Conservation (phyloP, 768 basidiomycete species). For the Podaxis pistillaris region DNA sequence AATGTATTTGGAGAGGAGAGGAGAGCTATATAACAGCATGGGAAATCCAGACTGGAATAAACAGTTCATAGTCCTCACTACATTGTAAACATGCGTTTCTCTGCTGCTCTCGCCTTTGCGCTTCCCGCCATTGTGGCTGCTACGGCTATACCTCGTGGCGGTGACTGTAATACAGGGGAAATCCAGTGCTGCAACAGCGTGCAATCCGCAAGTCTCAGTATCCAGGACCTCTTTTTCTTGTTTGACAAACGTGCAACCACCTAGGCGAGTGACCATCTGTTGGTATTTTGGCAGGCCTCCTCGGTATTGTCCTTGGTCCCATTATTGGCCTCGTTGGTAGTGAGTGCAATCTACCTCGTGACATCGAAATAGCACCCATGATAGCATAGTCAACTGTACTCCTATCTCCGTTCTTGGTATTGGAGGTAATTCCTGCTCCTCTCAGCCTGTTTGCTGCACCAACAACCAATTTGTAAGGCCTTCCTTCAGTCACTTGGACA, state of each 20-base stretch:
- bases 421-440: constrained; percentile 19
- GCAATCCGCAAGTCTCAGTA: background rate
- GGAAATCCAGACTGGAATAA: constrained; percentile 10
- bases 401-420: constrained; percentile 25
- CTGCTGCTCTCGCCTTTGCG: constrained; percentile 19
- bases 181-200: constrained; percentile 21
- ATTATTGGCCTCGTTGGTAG: constrained; percentile 23
- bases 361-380: background rate
- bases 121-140: constrained; percentile 24
- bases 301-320: constrained; percentile 14
- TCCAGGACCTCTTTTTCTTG: background rate
- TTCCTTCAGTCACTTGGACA: background rate
- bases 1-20: too few relatives aligned
- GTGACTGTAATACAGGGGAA: constrained; percentile 20
- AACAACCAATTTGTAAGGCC: background rate
- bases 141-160: constrained; percentile 13
- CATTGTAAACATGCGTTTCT: constrained; percentile 20
- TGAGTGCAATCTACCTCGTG: background rate
- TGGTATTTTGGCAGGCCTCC: constrained; percentile 3
- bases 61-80: background rate
- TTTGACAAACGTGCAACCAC: background rate
- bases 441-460: constrained; percentile 12
- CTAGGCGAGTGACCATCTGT: background rate
- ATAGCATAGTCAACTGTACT: constrained; percentile 20
- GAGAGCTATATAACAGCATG: too few relatives aligned